These are phyloP conservation scores for Ilex asprella DNA, from an alignment of 257 asterid genomes.

Conservation along the genomic window DNA sequence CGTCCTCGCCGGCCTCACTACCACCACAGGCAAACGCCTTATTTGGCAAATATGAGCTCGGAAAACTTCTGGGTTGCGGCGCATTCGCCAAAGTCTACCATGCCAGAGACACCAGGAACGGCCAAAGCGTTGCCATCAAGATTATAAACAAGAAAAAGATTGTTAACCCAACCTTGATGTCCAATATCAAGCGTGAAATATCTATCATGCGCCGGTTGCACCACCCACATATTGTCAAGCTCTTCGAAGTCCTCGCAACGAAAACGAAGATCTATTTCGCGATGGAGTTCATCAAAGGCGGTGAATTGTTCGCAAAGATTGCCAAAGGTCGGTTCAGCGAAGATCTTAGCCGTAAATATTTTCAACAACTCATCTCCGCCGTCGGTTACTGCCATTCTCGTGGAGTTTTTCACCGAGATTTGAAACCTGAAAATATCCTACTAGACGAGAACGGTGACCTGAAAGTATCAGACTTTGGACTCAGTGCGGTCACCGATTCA, in stretches of 20 bases:
- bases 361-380: conserved; percentile 84
- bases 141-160: conserved; percentile 58
- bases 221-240: conserved; percentile 57
- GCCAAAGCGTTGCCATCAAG: conserved; percentile 74
- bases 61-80: conserved; percentile 86
- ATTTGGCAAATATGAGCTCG: conserved; percentile 76
- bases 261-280: conserved; percentile 60
- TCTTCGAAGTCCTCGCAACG: conserved; percentile 75
- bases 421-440: conserved; percentile 82
- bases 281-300: conserved; percentile 79
- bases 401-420: conserved; percentile 81
- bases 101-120: conserved; percentile 55
- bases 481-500: conserved; percentile 65
- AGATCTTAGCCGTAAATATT: conserved; percentile 52
- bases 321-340: conserved; percentile 66
- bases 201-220: conserved; percentile 58
- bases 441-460: conserved; percentile 76
- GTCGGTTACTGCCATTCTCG: conserved; percentile 62
- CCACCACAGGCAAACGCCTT: conserved; percentile 34
- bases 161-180: conserved; percentile 21
- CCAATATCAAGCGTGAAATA: conserved; percentile 65
- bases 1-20: conserved; percentile 4
- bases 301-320: conserved; percentile 64
- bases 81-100: conserved; percentile 92
- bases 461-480: conserved; percentile 83